Percentiles rank a stretch among this genome's conserved stretches.
These are phyloP conservation scores for Ceratocystis colombiana DNA, from an alignment of 2,329 filamentous ascomycete genomes.

Conservation along the genomic window DNA sequence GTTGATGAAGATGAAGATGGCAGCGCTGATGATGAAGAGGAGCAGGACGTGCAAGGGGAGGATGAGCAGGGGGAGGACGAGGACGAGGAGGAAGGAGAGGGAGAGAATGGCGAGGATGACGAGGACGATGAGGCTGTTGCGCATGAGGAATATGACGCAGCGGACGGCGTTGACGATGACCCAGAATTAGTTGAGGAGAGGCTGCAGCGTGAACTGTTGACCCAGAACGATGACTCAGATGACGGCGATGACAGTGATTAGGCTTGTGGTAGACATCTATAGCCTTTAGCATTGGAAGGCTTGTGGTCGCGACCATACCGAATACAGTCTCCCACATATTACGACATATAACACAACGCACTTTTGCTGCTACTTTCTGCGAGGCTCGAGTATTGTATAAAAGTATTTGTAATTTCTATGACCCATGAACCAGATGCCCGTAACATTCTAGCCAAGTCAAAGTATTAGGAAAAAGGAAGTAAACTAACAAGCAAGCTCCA, in stretches of 20 bases:
- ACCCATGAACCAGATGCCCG: neutral
- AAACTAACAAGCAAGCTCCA: neutral
- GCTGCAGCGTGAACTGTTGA: conserved; percentile 45
- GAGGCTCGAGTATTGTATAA: too few species aligned
- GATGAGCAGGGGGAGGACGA: conserved; percentile 34
- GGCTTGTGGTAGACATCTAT: neutral
- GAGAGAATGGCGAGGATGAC: conserved; percentile 40
- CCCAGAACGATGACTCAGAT: conserved; percentile 49
- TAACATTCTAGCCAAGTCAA: neutral
- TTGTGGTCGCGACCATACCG: too few species aligned
- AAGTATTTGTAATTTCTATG: neutral
- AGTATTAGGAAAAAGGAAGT: neutral
- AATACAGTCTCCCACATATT: neutral
- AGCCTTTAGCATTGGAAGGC: neutral
- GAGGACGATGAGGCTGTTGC: conserved; percentile 33
- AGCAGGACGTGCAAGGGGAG: conserved; percentile 33
- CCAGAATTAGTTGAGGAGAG: conserved; percentile 41
- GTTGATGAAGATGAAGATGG: conserved; percentile 35
- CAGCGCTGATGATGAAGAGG: conserved; percentile 42
- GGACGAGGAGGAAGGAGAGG: conserved; percentile 33
- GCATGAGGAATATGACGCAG: conserved; percentile 26
- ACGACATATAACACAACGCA: neutral
- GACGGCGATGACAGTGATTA: conserved; percentile 53
- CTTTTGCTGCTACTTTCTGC: neutral
- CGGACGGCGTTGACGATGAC: conserved; percentile 35